These are phyloP conservation scores for Colletotrichum tabaci DNA, from an alignment of 2,329 filamentous ascomycete species.

Conservation along the genomic window DNA sequence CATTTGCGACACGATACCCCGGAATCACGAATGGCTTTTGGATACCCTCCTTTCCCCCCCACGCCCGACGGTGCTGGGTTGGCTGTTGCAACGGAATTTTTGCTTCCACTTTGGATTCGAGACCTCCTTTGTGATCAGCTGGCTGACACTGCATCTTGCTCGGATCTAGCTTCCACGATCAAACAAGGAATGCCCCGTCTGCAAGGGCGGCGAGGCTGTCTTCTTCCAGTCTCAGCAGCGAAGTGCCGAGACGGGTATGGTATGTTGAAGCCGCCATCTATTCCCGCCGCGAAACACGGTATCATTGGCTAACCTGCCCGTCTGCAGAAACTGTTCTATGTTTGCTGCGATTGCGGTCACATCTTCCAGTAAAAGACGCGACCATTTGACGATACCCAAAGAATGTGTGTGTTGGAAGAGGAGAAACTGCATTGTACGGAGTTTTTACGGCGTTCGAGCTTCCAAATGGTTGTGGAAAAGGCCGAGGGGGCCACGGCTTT, in stretches of 20 bases:
- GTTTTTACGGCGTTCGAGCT: conserved; percentile 30
- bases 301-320: conserved; percentile 45
- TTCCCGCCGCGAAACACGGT: background rate
- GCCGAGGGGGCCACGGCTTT: conserved; percentile 9
- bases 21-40: background rate
- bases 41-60: background rate
- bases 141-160: conserved; percentile 60
- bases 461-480: conserved; percentile 16
- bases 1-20: background rate
- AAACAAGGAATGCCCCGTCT: conserved; percentile 87
- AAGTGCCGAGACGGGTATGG: conserved; percentile 98
- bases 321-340: conserved; percentile 87
- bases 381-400: conserved; percentile 47
- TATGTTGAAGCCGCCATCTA: conserved; percentile 62
- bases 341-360: conserved; percentile 93
- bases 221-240: conserved; percentile 99
- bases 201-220: conserved; percentile 90
- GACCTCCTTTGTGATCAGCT: conserved; percentile 46
- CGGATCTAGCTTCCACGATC: conserved; percentile 86
- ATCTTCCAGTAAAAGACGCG: conserved; percentile 75
- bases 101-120: conserved; percentile 43
- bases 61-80: conserved; percentile 20
- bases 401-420: conserved; percentile 18
- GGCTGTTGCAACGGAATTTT: conserved; percentile 40
- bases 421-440: conserved; percentile 31